Evolutionary conservation across 306 rosid species (phyloP).

Genomic region (Lathyrus oleraceus): DNA sequence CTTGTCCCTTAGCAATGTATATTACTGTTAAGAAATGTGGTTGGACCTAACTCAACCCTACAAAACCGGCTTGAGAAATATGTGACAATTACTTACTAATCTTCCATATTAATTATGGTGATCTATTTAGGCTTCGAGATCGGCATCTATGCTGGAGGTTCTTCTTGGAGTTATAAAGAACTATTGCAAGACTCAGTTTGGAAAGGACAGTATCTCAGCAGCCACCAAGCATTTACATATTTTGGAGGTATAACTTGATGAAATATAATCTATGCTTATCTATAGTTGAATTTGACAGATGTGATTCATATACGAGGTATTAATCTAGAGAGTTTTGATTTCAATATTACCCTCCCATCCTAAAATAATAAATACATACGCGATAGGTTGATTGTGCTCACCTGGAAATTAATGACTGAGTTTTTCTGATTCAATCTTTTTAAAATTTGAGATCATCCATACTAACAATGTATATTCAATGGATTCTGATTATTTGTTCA

Average conservation of each 20-base stretch:
- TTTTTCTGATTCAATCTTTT: neutral
- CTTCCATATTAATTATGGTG: conserved; percentile 35
- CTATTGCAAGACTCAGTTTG: conserved; percentile 70
- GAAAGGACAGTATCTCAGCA: conserved; percentile 60
- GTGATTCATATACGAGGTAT: neutral
- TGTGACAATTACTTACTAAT: conserved; percentile 23
- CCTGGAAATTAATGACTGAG: conserved; percentile 9
- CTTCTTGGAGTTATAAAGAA: conserved; percentile 85
- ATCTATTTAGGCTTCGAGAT: conserved; percentile 62
- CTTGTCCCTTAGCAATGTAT: neutral
- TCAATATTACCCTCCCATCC: neutral
- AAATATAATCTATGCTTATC: conserved; percentile 17
- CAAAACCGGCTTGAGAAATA: too few species aligned
- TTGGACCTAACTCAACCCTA: too few species aligned
- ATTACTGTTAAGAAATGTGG: too few species aligned
- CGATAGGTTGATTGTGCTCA: conserved; percentile 14
- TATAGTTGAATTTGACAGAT: conserved; percentile 29
- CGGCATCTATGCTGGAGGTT: conserved; percentile 84
- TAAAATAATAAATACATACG: neutral
- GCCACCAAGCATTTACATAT: conserved; percentile 72
- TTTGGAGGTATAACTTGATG: conserved; percentile 64
- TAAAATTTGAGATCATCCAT: conserved; percentile 21
- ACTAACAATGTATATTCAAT: neutral
- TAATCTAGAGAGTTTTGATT: neutral
- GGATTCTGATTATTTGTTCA: conserved; percentile 30